Base-by-base conservation (phyloP, 2,329 filamentous ascomycete genomes). In the Fusarium staphyleae region DNA sequence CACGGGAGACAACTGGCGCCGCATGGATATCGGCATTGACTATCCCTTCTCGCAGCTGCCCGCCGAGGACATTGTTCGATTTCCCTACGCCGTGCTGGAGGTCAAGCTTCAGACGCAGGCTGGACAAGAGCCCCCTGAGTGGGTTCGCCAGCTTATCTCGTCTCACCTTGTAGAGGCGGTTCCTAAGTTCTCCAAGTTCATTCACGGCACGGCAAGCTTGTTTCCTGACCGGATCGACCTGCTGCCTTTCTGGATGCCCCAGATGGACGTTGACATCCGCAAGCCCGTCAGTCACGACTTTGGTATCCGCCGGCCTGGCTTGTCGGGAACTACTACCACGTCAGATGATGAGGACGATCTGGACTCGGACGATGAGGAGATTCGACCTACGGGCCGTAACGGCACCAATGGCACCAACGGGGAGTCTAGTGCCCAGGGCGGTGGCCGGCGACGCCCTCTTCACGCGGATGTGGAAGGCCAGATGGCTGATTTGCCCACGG, bases 181-280 rank as follows among this genome's bases (percentile, higher is more conserved):
- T 3, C 95, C 95, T 57, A 99, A 99, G 72, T 99, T 98, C 75
- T 97, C 92, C 69, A 99, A 99, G 77, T 99, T 98, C 73, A 98
- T 99, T 52, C 95, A 99, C 73, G 95, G 95, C 53, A 92, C 88
- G 2, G 93, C 93, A 9, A 90, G 86, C 10, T 77, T 99, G 37
- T 96, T 97, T 73, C 93, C 93, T 0, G 83, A 87, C 36, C 86
- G 89, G 48, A 99, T 99, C 74, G 81, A 97, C 40, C 81, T 99
- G 11, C 80, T 99, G 5, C 95, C 95, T 1, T 99, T 91, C 79
- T 99, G 95, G 95, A 90, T 93, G 80, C 95, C 95, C 1, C 95
- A 99, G 75, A 99, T 99, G 95, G 88, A 96, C 63, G 87, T 96
- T 18, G 95, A 99, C 69, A 99, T 99, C 67, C 90, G 93, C 63